A percentile compares a stretch with the other conserved stretches of the same genome.
Conservation (phyloP, 495 filamentous ascomycete species). For the Niebla homalea region DNA sequence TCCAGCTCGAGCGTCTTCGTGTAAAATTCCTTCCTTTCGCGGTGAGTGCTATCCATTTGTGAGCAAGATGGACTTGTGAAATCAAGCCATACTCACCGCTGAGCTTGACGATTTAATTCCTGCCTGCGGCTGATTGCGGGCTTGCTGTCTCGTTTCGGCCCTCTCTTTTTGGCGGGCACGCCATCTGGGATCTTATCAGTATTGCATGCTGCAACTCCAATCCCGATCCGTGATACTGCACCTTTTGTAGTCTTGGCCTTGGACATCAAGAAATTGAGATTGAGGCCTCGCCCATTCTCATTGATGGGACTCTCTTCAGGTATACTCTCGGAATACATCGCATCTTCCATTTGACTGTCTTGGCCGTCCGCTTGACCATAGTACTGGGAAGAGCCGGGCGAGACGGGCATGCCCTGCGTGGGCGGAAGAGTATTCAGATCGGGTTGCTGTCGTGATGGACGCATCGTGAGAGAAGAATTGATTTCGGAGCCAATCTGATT, state of each 20-base stretch:
- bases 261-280: background rate
- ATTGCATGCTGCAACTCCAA: background rate
- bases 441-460: background rate
- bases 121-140: slow-evolving; percentile 87
- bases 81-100: slow-evolving; percentile 49
- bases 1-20: slow-evolving; percentile 88
- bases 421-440: background rate
- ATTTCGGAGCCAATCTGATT: too few species aligned
- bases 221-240: slow-evolving; percentile 9
- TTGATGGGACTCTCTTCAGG: background rate
- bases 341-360: slow-evolving; percentile 1
- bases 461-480: background rate
- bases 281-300: background rate
- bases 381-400: background rate
- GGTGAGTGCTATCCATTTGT: slow-evolving; percentile 55
- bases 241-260: slow-evolving; percentile 38
- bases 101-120: slow-evolving; percentile 89
- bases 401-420: background rate
- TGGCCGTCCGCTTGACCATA: background rate
- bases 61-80: background rate
- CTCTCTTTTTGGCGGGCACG: slow-evolving; percentile 73
- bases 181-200: slow-evolving; percentile 45
- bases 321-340: background rate
- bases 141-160: slow-evolving; percentile 93
- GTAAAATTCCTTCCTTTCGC: slow-evolving; percentile 91